Base-by-base conservation (phyloP, 306 rosid species). In the Prunus campanulata region DNA sequence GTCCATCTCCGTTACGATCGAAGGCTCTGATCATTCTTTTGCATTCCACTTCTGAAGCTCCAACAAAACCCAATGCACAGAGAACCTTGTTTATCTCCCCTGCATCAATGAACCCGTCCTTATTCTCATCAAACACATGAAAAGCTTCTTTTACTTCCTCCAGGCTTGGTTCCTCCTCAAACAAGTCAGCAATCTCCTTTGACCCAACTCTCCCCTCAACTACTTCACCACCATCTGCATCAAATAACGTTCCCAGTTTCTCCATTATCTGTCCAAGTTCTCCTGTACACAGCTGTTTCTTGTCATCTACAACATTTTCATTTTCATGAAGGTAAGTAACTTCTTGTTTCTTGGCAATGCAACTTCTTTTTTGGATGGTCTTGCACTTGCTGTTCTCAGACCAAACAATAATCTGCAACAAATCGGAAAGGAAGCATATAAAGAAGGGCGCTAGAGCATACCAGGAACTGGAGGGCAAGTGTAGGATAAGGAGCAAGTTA, bases 111-210 rank as follows among this genome's bases (percentile, higher is more conserved):
- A 88, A 84, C 69, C 92, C 90, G 39, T 86, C 92, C 1, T 60
- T 62, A 18, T 88, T 88, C 72, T 77, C 81, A 73, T 88, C 90
- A 57, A 84, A 88, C 57, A 86, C 71, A 11, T 74, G 71, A 44
- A 88, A 88, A 42, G 87, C 92, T 66, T 88, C 77, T 63, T 77
- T 69, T 56, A 88, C 79, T 67, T 88, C 92, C 65, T 77, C 87
- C 11, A 72, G 39, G 20, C 88, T 77, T 56, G 78, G 67, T 50
- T 79, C 85, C 64, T 88, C 85, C 24, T 86, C 86, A 13, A 80
- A 74, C 66, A 81, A 18, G 9, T 32, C 77, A 60, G 60, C 79
- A 24, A 75, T 39, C 76, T 78, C 85, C 29, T 60, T 39, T n/a
- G 59, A 42, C 19, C 35, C 27, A 19, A 15, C 9, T 14, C 25